Percentiles rank a stretch among this genome's conserved stretches.
Evolutionary conservation across 1,139 yeast species (phyloP).

Genomic region (Debaryomyces robertsiae): DNA sequence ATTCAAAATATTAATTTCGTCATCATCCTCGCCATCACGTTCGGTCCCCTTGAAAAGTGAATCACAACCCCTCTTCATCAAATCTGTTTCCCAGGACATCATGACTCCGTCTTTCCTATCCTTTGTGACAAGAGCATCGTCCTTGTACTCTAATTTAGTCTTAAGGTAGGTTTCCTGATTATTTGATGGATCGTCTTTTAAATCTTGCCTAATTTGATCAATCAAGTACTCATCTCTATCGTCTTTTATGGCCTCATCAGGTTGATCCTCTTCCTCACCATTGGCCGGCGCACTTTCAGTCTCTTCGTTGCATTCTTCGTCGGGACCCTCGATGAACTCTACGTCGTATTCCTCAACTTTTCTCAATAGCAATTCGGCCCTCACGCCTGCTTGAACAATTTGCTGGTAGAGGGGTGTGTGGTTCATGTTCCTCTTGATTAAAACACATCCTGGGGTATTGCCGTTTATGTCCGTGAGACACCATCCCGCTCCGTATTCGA

Average conservation of each 20-base stretch:
- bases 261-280: slow-evolving; percentile 17
- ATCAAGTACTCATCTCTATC: slow-evolving; percentile 19
- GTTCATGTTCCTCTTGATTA: slow-evolving; percentile 52
- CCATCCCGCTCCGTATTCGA: slow-evolving; percentile 95
- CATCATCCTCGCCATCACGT: slow-evolving; percentile 32
- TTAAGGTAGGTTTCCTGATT: slow-evolving; percentile 66
- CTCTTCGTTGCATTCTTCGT: slow-evolving; percentile 26
- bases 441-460: slow-evolving; percentile 78
- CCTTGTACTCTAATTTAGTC: slow-evolving; percentile 69
- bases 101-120: slow-evolving; percentile 85
- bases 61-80: slow-evolving; percentile 81
- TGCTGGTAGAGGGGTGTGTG: slow-evolving; percentile 48
- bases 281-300: slow-evolving; percentile 14
- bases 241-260: slow-evolving; percentile 18
- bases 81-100: slow-evolving; percentile 94
- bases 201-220: slow-evolving; percentile 17
- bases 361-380: slow-evolving; percentile 82
- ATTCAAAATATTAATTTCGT: slow-evolving; percentile 62
- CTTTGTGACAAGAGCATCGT: slow-evolving; percentile 71
- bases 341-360: slow-evolving; percentile 65
- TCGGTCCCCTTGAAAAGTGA: slow-evolving; percentile 52
- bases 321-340: slow-evolving; percentile 39
- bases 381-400: slow-evolving; percentile 83
- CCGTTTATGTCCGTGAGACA: slow-evolving; percentile 64
- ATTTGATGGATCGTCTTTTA: slow-evolving; percentile 57